These are phyloP conservation scores for Immersiporthe knoxdaviesiana DNA, from an alignment of 2,329 filamentous ascomycete genomes.

Conservation along the genomic window DNA sequence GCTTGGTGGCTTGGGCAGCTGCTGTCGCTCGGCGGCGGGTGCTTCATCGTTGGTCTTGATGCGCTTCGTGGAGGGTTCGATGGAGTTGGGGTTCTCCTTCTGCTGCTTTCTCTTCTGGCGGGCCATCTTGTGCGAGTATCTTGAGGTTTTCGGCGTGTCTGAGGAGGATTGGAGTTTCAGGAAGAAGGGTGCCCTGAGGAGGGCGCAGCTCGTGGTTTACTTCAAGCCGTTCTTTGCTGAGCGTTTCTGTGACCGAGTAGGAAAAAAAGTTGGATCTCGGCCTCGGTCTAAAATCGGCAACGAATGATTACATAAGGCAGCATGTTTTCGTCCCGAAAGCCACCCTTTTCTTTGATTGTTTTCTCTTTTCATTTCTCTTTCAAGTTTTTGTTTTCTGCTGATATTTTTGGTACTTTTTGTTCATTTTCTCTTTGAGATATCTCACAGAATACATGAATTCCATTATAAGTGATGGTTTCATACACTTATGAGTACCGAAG, in stretches of 20 bases:
- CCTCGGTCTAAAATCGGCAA: constrained; percentile 21
- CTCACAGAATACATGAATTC: too few relatives aligned
- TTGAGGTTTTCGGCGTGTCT: neutral
- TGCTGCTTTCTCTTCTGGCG: constrained; percentile 28
- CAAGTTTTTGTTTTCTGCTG: too few relatives aligned
- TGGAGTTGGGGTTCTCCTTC: constrained; percentile 29
- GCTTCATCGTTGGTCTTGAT: constrained; percentile 33
- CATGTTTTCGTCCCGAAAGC: neutral
- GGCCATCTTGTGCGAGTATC: constrained; percentile 23
- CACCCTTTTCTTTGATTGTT: too few relatives aligned
- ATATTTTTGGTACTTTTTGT: too few relatives aligned
- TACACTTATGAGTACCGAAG: too few relatives aligned
- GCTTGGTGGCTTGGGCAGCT: constrained; percentile 33
- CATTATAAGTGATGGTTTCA: too few relatives aligned
- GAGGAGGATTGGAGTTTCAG: neutral
- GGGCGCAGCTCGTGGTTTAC: neutral
- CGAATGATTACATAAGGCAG: constrained; percentile 22
- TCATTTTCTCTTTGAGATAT: too few relatives aligned
- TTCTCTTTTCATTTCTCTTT: too few relatives aligned
- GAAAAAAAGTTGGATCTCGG: constrained; percentile 28
- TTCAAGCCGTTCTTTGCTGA: neutral
- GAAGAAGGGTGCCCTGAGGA: too few relatives aligned
- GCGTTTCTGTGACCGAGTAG: neutral
- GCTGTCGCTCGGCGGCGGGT: constrained; percentile 11
- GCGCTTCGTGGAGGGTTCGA: constrained; percentile 29